Evolutionary conservation across 2,329 filamentous ascomycete species (phyloP).

Genomic region (Colletotrichum sp.): DNA sequence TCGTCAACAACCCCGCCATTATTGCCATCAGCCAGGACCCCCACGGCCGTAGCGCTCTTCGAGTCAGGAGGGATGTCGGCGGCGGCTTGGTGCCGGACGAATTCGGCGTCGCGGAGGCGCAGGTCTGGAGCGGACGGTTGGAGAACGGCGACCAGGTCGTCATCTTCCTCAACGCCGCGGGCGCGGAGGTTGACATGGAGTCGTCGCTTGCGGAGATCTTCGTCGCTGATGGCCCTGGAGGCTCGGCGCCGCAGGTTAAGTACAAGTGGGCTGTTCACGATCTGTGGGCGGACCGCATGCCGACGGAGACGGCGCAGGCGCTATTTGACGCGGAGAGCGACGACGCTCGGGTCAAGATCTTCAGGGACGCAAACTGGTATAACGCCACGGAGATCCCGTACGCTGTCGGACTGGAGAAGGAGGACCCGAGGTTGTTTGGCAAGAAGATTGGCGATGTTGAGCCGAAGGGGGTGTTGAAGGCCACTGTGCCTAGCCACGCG

Average conservation of each 20-base stretch:
- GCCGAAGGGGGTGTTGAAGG: slow-evolving; percentile 17
- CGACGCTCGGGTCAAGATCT: neutral
- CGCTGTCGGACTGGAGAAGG: slow-evolving; percentile 20
- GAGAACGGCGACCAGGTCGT: slow-evolving; percentile 24
- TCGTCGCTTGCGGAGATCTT: slow-evolving; percentile 25
- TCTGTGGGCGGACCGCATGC: slow-evolving; percentile 25
- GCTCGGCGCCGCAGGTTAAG: slow-evolving; percentile 22
- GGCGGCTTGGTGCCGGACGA: slow-evolving; percentile 34
- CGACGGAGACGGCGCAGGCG: slow-evolving; percentile 12
- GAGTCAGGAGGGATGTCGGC: slow-evolving; percentile 33
- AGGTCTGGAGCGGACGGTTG: slow-evolving; percentile 32
- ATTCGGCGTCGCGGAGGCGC: slow-evolving; percentile 28
- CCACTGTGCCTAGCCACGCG: slow-evolving; percentile 20
- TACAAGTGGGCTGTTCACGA: slow-evolving; percentile 25
- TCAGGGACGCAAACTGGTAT: slow-evolving; percentile 20
- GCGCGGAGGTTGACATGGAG: slow-evolving; percentile 17
- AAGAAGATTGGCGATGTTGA: slow-evolving; percentile 22
- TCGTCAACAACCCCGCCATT: slow-evolving; percentile 27
- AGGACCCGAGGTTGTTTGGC: slow-evolving; percentile 23
- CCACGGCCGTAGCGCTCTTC: slow-evolving; percentile 29
- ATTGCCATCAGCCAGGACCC: slow-evolving; percentile 39
- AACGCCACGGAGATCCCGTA: slow-evolving; percentile 24
- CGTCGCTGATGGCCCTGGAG: slow-evolving; percentile 24
- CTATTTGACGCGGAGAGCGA: slow-evolving; percentile 12
- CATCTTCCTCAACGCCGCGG: slow-evolving; percentile 20